Evolutionary conservation across 1,284 basidiomycete species (phyloP), one percentile per base, ranked within the genome.

Genomic region (Ceratobasidium sp.): DNA sequence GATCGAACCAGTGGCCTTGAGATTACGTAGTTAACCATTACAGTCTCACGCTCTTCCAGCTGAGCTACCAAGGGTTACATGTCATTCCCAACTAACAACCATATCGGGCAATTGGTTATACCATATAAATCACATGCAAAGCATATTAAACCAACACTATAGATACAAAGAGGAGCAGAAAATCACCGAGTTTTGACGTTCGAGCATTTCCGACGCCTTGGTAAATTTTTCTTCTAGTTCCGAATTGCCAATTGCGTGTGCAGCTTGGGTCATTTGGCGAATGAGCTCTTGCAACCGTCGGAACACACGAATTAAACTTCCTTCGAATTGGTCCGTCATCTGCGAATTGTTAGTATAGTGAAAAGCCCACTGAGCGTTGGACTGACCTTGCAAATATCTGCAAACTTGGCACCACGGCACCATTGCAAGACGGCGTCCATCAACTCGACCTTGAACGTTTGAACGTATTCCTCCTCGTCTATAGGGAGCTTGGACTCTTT

Each of bases 341-440:
- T 96, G 74, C 27, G 65, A 50, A 64, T 43, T 15, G 49, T 40
- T 32, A 64, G 31, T 15, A n/a, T 25, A 38, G 42, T 15, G 64
- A 42, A 7, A 2, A 52, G 34, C 13, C 13, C 1, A 42, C 3
- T 54, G 56, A 15, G n/a, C n/a, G n/a, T n/a, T n/a, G n/a, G 3
- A 71, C 86, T 55, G 65, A 93, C 93, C 86, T 98, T 97, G 86
- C 93, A 95, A 71, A 98, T 95, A 43, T 99, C 96, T 0, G 92
- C 83, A 79, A 99, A 99, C 35, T 93, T 93, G n/a, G 94, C 92
- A 1, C 97, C 97, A 35, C 93, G 88, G 80, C 96, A 99, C 97
- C 97, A 99, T 74, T 95, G 91, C 69, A 96, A 84, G 22, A 99
- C 96, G 3, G 92, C 91, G 74, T 98, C 96, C 94, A 98, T 98